These are phyloP conservation scores for Colletotrichum liriopes DNA, from an alignment of 2,329 filamentous ascomycete genomes.

Conservation along the genomic window DNA sequence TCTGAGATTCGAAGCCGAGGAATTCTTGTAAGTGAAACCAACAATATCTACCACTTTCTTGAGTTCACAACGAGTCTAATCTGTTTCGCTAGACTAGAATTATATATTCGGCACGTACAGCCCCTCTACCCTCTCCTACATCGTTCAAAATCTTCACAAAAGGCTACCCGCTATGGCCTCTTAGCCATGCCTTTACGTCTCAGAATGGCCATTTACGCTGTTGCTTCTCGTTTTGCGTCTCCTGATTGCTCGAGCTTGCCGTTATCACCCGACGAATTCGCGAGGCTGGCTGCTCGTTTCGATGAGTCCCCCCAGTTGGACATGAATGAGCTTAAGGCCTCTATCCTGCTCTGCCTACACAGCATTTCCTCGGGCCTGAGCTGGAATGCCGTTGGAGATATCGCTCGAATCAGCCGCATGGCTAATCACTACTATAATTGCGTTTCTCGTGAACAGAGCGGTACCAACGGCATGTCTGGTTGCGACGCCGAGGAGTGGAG, in stretches of 20 bases:
- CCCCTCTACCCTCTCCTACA: no score
- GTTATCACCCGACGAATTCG: neutral
- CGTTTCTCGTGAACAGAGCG: neutral
- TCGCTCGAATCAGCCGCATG: conserved; percentile 1
- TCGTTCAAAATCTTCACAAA: neutral
- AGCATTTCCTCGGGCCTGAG: neutral
- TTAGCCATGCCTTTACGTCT: conserved; percentile 5
- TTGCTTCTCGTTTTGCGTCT: conserved; percentile 1
- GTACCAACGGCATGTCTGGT: neutral
- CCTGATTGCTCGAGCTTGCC: neutral
- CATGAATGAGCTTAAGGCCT: conserved; percentile 10
- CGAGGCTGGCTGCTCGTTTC: neutral
- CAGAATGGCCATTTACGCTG: conserved; percentile 7
- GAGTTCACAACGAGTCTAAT: no score
- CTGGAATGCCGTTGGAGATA: neutral
- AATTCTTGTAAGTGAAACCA: no score
- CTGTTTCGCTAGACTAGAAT: no score
- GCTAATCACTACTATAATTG: neutral
- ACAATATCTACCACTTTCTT: no score
- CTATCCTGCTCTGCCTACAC: conserved; percentile 8
- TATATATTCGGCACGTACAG: no score
- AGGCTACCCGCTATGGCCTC: neutral
- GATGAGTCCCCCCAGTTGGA: neutral
- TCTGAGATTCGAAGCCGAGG: no score
- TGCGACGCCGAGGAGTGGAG: conserved; percentile 12